Percentiles rank a stretch among this genome's conserved stretches.
Conservation (phyloP, 2,329 filamentous ascomycete species). For the Rhynchosporium agropyri region DNA sequence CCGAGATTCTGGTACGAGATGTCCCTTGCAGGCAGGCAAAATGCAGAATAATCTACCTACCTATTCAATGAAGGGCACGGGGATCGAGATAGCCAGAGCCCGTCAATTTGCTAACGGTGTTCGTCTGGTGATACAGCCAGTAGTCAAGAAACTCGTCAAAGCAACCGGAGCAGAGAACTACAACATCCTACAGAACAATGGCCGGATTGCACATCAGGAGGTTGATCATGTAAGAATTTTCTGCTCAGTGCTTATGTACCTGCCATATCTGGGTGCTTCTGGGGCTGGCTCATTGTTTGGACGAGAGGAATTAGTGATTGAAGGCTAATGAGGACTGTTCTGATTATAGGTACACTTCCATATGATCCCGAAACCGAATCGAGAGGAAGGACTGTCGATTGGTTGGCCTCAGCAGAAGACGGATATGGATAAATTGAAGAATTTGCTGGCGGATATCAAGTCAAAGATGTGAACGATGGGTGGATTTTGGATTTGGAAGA, state of each 20-base stretch:
- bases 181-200: conserved; percentile 97
- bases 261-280: conserved; percentile 39
- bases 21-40: not conserved
- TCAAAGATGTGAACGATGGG: conserved; percentile 70
- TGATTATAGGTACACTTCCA: conserved; percentile 82
- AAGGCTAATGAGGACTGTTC: not conserved
- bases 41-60: no score
- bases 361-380: conserved; percentile 94
- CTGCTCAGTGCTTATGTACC: no score
- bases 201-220: conserved; percentile 83
- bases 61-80: no score
- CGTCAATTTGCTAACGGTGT: conserved; percentile 16
- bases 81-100: no score
- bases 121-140: conserved; percentile 53
- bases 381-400: conserved; percentile 76
- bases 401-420: conserved; percentile 75
- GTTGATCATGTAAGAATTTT: conserved; percentile 76
- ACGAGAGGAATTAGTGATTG: not conserved
- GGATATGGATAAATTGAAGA: conserved; percentile 83
- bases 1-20: conserved; percentile 72
- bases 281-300: not conserved
- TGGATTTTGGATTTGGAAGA: no score
- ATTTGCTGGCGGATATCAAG: conserved; percentile 81
- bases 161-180: conserved; percentile 79
- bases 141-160: conserved; percentile 82